Evolutionary conservation across 495 filamentous ascomycete genomes (phyloP), one percentile per base, ranked within the genome.

Genomic region (Trichoderma asperelloides): DNA sequence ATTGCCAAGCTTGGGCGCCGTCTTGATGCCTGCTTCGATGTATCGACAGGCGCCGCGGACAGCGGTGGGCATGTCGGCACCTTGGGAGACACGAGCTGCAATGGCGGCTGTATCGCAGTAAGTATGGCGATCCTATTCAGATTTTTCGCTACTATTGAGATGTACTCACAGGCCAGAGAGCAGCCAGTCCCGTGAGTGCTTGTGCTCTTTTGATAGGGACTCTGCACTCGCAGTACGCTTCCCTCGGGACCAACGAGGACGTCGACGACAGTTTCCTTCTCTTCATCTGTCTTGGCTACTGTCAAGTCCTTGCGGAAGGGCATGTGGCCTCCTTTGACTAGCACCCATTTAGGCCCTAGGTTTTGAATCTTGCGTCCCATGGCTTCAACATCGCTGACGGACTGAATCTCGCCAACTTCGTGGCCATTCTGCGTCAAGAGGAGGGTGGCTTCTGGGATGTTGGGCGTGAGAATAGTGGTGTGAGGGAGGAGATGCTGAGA

Each of bases 141-240:
- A 25, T 8, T 33, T 30, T 2, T 65, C 30, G 47, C 8, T 7
- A n/a, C 8, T 15, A 25, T 18, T 3, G 43, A 8, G 21, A 49
- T n/a, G n/a, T n/a, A 43, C 86, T 78, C 74, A 88, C 89, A 97
- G 65, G 95, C 95, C 65, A 98, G 85, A 16, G 92, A 95, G 72
- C 95, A 98, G 23, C 95, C 95, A 8, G 95, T 98, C 3, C 95
- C 95, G 76, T 98, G 95, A 2, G 95, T 98, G 69, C 95, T 93
- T 68, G 81, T 89, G 6, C 88, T 89, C 2, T 82, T 74, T 27
- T 89, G 77, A 72, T 88, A 97, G 2, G 80, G 81, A 11, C 82
- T 89, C 75, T 93, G 86, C 51, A 95, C 82, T 30, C 86, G 77
- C 1, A 83, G 80, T 0, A 78, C 70, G 21, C 84, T 69, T 0